phyloP scores from a whole-genome alignment of 495 filamentous ascomycete genomes.

The Annulohypoxylon maeteangense region DNA sequence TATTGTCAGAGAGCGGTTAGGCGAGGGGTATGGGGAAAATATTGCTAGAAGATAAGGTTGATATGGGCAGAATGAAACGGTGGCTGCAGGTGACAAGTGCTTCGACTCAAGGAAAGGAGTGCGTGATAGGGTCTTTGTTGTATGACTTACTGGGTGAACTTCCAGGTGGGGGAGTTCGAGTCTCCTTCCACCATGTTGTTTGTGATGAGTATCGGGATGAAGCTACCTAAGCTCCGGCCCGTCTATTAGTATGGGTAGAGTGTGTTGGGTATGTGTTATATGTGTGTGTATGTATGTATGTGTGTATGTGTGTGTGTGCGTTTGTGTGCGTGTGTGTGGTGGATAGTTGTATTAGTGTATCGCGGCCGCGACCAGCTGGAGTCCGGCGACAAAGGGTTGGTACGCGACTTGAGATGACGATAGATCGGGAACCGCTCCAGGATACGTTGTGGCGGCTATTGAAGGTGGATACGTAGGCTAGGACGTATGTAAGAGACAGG shows the following conservation, averaged over 20 bases:
- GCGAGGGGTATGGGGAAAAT: neutral
- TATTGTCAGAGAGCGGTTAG: slow-evolving; percentile 8
- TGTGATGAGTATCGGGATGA: slow-evolving; percentile 47
- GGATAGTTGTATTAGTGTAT: slow-evolving; percentile 21
- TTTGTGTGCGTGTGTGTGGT: slow-evolving; percentile 7
- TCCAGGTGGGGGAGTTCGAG: slow-evolving; percentile 94
- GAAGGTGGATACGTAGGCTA: slow-evolving; percentile 21
- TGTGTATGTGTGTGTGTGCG: neutral
- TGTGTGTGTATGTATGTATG: slow-evolving; percentile 4
- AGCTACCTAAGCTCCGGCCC: slow-evolving; percentile 45
- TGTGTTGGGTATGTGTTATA: neutral
- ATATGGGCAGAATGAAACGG: neutral
- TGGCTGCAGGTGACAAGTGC: neutral
- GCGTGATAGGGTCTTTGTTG: slow-evolving; percentile 26
- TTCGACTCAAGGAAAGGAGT: neutral
- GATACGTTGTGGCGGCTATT: slow-evolving; percentile 20
- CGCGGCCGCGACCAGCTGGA: slow-evolving; percentile 22
- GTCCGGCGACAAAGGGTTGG: slow-evolving; percentile 21
- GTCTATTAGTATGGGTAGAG: slow-evolving; percentile 16
- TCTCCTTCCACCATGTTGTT: slow-evolving; percentile 99
- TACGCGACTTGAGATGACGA: slow-evolving; percentile 33
- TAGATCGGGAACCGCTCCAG: slow-evolving; percentile 23
- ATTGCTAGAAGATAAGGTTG: neutral
- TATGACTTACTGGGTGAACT: slow-evolving; percentile 97
- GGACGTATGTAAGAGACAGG: slow-evolving; percentile 4